Conservation (phyloP, 2,329 filamentous ascomycete genomes). For the Trichoderma polysporum region DNA sequence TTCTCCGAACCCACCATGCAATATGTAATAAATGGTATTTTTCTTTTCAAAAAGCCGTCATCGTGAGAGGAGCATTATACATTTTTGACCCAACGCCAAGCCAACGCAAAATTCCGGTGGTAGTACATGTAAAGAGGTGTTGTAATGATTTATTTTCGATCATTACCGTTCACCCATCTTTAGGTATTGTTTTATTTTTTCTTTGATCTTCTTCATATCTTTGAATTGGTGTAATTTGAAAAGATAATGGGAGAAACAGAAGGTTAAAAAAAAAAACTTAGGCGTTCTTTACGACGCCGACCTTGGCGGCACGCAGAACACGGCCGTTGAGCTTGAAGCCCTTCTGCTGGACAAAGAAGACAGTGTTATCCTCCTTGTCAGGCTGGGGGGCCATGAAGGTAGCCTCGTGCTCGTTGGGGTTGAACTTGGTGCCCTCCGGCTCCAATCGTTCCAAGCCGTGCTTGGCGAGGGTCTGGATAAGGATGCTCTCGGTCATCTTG, state of each 20-base stretch:
- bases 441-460: constrained; percentile 91
- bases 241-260: not conserved
- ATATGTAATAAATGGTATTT: constrained; percentile 8
- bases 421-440: constrained; percentile 82
- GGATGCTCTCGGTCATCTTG: constrained; percentile 89
- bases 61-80: constrained; percentile 51
- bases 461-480: constrained; percentile 86
- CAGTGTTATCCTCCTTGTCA: constrained; percentile 84
- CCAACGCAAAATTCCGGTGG: constrained; percentile 30
- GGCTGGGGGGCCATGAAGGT: constrained; percentile 88
- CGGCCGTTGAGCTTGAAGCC: constrained; percentile 93
- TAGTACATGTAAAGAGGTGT: constrained; percentile 37
- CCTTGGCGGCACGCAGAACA: constrained; percentile 87
- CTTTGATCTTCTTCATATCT: constrained; percentile 19
- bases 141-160: not conserved
- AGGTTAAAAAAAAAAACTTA: constrained; percentile 28
- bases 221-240: not conserved
- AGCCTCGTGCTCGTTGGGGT: constrained; percentile 95
- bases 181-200: not conserved
- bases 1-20: constrained; percentile 29
- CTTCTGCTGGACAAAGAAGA: constrained; percentile 93
- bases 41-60: constrained; percentile 28
- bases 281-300: constrained; percentile 88
- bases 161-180: not conserved
- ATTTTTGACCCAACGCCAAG: constrained; percentile 39